Evolutionary conservation across 1,284 basidiomycete genomes (phyloP), one percentile per base, ranked within the genome.

Genomic region (Trichosporon faecale): DNA sequence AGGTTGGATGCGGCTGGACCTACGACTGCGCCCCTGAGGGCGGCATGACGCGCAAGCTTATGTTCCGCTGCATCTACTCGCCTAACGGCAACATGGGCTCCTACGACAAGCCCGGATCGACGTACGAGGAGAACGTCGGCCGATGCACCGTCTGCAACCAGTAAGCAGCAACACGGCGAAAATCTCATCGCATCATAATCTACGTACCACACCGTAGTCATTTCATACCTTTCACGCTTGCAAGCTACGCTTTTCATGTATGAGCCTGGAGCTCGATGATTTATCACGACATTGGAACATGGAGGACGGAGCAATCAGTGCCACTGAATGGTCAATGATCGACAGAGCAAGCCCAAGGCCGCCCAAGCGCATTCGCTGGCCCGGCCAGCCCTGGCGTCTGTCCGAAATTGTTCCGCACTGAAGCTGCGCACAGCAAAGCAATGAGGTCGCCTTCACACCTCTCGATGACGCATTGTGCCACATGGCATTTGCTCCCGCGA

Each of bases 1-100:
- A 78, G 64, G 49, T 83, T 31, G 82, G 82, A 21, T 83, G 81
- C 65, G 80, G 37, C 61, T 74, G 70, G 70, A 64, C 46, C 40
- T 21, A 66, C 2, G 55, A 46, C 27, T 70, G 69, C 66, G 16
- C 57, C 8, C 16, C 29, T 18, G 29, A 31, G 27, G 57, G 57
- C 57, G 29, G 57, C 57, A 61, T 61, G 57, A 2, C 27, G 27
- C 57, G 57, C 57, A 61, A 61, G 57, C 57, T 61, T 16, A 29
- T 33, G 16, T 31, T 61, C 57, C 57, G 57, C 57, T 61, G 57
- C 57, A 18, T 29, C 31, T 61, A 61, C 57, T 25, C 57, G 14
- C 27, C 31, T 4, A 29, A 29, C 18, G 57, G 57, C 57, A 61
- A 61, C 57, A 61, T 21, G 29, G 57, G 29, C 57, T 29, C 27